Percentiles rank a stretch among this genome's conserved stretches.
Evolutionary conservation across 495 filamentous ascomycete genomes (phyloP).

Genomic region (Lepidopterella palustris): DNA sequence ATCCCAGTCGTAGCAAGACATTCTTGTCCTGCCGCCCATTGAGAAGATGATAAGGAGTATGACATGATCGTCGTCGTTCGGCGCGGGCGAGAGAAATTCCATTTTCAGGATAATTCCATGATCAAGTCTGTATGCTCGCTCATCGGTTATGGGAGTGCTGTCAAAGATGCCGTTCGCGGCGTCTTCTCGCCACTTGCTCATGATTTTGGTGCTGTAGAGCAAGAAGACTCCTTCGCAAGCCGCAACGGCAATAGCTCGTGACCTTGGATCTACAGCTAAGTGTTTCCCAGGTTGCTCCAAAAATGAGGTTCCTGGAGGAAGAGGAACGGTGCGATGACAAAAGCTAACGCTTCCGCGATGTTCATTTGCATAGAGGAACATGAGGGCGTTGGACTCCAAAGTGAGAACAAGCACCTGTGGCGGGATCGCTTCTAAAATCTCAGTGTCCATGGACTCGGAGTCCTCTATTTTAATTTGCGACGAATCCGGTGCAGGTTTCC

Average conservation of each 20-base stretch:
- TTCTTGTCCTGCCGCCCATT: constrained; percentile 51
- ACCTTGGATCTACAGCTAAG: constrained; percentile 73
- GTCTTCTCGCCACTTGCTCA: constrained; percentile 25
- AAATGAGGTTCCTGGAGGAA: constrained; percentile 49
- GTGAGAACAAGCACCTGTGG: constrained; percentile 72
- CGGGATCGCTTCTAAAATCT: constrained; percentile 41
- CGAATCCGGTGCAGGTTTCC: constrained; percentile 19
- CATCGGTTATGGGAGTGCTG: constrained; percentile 32
- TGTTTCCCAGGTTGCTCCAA: constrained; percentile 64
- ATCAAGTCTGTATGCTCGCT: constrained; percentile 51
- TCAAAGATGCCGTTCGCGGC: background rate
- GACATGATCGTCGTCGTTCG: constrained; percentile 57
- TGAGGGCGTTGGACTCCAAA: constrained; percentile 41
- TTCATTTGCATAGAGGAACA: constrained; percentile 39
- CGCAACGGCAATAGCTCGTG: constrained; percentile 59
- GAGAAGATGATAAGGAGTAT: constrained; percentile 69
- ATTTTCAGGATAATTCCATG: constrained; percentile 73
- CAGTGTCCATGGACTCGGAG: constrained; percentile 18
- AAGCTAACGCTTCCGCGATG: constrained; percentile 47
- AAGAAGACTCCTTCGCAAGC: constrained; percentile 52
- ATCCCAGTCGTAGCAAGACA: constrained; percentile 74
- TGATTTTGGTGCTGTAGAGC: constrained; percentile 56
- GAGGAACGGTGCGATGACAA: constrained; percentile 49
- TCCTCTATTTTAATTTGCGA: constrained; percentile 30
- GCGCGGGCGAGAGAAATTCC: constrained; percentile 73